Evolutionary conservation across 208 protist species (phyloP).

Genomic region (Trypanosoma platydactyli): DNA sequence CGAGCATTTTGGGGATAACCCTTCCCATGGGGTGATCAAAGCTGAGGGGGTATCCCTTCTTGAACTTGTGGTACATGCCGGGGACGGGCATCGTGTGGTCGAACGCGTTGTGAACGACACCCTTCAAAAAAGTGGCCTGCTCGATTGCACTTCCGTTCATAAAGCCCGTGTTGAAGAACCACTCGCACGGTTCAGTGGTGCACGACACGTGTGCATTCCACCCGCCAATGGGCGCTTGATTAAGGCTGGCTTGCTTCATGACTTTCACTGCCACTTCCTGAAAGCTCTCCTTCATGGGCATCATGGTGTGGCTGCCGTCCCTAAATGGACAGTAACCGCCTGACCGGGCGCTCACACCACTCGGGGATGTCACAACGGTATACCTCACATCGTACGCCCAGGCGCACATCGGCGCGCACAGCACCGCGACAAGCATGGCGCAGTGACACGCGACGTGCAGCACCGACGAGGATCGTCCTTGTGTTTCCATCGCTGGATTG

Average conservation of each 20-base stretch:
- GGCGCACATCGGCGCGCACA: slow-evolving; percentile 18
- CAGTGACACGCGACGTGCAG: not conserved
- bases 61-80: slow-evolving; percentile 21
- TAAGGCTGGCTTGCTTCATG: slow-evolving; percentile 27
- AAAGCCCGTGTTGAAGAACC: slow-evolving; percentile 60
- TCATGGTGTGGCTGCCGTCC: slow-evolving; percentile 50
- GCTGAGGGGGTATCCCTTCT: not conserved
- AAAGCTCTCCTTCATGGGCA: slow-evolving; percentile 50
- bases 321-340: slow-evolving; percentile 37
- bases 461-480: not conserved
- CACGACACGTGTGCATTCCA: slow-evolving; percentile 42
- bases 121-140: slow-evolving; percentile 51
- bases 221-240: slow-evolving; percentile 45
- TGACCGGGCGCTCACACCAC: slow-evolving; percentile 12
- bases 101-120: slow-evolving; percentile 35
- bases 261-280: slow-evolving; percentile 26
- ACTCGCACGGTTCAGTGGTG: slow-evolving; percentile 40
- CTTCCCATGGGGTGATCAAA: not conserved
- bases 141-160: slow-evolving; percentile 35
- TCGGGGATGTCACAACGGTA: slow-evolving; percentile 21
- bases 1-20: slow-evolving; percentile 30
- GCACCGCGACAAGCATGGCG: slow-evolving; percentile 13
- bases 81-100: slow-evolving; percentile 20
- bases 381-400: slow-evolving; percentile 49
- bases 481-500: not conserved